Conservation (phyloP, 2,329 filamentous ascomycete species). For the Fusarium lateritium region DNA sequence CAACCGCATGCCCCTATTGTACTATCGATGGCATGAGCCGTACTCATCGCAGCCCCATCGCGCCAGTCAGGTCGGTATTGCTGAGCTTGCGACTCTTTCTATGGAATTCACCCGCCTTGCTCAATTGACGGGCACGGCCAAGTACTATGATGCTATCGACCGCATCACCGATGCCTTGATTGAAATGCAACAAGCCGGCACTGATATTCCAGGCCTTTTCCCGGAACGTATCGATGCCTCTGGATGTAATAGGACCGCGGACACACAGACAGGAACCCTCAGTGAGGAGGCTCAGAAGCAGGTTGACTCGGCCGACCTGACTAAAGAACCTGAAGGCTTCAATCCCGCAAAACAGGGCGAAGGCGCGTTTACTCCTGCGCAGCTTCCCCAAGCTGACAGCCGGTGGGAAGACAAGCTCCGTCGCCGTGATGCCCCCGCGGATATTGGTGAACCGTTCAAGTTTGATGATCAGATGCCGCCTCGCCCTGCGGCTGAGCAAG, state of each 20-base stretch:
- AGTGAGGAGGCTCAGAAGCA: slow-evolving; percentile 56
- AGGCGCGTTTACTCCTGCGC: slow-evolving; percentile 16
- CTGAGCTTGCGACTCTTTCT: slow-evolving; percentile 84
- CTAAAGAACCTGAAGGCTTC: slow-evolving; percentile 50
- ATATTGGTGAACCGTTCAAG: slow-evolving; percentile 8
- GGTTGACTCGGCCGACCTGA: slow-evolving; percentile 52
- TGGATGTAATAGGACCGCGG: slow-evolving; percentile 77
- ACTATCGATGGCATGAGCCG: slow-evolving; percentile 82
- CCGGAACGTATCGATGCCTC: slow-evolving; percentile 83
- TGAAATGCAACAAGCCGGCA: slow-evolving; percentile 78
- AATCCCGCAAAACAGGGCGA: slow-evolving; percentile 21
- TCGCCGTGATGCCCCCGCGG: slow-evolving; percentile 24
- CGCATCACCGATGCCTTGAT: slow-evolving; percentile 87
- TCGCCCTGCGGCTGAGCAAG: slow-evolving; percentile 12
- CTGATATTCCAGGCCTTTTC: slow-evolving; percentile 83
- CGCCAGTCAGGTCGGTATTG: slow-evolving; percentile 71
- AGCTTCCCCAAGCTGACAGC: slow-evolving; percentile 32
- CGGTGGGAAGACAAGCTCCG: slow-evolving; percentile 42
- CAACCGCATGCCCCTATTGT: slow-evolving; percentile 90
- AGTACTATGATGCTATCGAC: slow-evolving; percentile 91
- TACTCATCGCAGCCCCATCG: slow-evolving; percentile 74
- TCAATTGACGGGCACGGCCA: slow-evolving; percentile 84
- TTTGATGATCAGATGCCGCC: slow-evolving; percentile 4
- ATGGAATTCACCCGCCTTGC: slow-evolving; percentile 92
- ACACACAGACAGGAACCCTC: slow-evolving; percentile 47